Evolutionary conservation across 352 stramenopile genomes (phyloP).

Genomic region (Phytophthora lateralis): DNA sequence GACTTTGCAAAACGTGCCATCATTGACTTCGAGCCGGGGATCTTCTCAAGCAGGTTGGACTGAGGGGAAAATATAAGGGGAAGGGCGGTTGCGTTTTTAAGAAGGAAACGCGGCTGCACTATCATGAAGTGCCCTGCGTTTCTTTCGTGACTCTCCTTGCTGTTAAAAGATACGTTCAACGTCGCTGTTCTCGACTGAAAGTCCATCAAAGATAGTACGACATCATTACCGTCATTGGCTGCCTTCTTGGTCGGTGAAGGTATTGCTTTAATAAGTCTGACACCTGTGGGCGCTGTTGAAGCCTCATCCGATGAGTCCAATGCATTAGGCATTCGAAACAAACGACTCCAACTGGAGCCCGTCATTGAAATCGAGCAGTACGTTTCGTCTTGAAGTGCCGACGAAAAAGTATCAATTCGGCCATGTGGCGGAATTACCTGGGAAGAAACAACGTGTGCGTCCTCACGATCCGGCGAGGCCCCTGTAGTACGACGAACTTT

Average conservation of each 20-base stretch:
- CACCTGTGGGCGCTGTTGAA: conserved; percentile 1
- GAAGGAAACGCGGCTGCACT: conserved; percentile 68
- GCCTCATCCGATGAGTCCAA: conserved; percentile 26
- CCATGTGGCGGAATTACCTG: conserved; percentile 56
- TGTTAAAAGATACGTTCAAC: conserved; percentile 66
- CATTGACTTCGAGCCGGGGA: conserved; percentile 68
- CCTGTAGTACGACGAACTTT: conserved; percentile 62
- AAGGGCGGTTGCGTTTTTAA: conserved; percentile 64
- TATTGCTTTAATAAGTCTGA: conserved; percentile 25
- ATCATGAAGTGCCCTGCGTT: conserved; percentile 61
- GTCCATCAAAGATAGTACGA: conserved; percentile 61
- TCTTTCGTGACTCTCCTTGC: conserved; percentile 46
- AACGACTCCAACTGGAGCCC: conserved; percentile 78
- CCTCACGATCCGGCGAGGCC: conserved; percentile 57
- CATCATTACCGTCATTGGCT: conserved; percentile 31
- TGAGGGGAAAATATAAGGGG: conserved; percentile 60
- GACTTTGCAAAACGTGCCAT: conserved; percentile 48
- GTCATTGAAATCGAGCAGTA: conserved; percentile 83
- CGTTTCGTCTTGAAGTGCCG: conserved; percentile 75
- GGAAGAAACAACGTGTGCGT: conserved; percentile 75
- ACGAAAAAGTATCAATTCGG: conserved; percentile 64
- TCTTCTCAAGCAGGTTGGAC: conserved; percentile 52
- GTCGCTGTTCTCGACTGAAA: conserved; percentile 65
- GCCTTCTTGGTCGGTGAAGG: conserved; percentile 4
- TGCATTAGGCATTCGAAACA: conserved; percentile 58